A percentile compares a stretch with the other conserved stretches of the same genome.
phyloP scores from a whole-genome alignment of 164 flowering plant species.

The Litsea cubeba region DNA sequence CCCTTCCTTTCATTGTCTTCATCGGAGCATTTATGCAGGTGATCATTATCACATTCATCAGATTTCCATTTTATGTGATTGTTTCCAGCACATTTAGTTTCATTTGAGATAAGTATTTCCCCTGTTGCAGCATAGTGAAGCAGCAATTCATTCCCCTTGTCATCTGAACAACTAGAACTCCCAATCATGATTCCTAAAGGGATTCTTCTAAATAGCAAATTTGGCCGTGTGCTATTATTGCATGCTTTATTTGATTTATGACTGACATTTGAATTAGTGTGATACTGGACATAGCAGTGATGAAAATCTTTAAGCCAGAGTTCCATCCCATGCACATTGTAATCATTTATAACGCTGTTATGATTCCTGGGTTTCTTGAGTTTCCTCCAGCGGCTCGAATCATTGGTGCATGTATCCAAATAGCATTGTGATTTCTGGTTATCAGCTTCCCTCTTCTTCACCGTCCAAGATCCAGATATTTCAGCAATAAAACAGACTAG shows the following conservation, averaged over 20 bases:
- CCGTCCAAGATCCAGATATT: conserved; percentile 37
- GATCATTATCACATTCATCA: not conserved
- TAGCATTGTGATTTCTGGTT: conserved; percentile 2
- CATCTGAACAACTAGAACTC: conserved; percentile 23
- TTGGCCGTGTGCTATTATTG: conserved; percentile 15
- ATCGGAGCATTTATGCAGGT: conserved; percentile 5
- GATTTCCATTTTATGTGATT: conserved; percentile 17
- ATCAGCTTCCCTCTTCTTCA: conserved; percentile 7
- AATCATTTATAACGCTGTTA: conserved; percentile 8
- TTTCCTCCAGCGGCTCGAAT: conserved; percentile 25
- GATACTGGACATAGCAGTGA: conserved; percentile 15
- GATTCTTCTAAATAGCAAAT: conserved; percentile 35
- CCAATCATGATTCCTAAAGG: conserved; percentile 59
- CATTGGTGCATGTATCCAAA: conserved; percentile 14
- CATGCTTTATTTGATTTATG: conserved; percentile 9
- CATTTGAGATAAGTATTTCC: conserved; percentile 14
- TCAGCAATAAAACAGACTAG: conserved; percentile 35
- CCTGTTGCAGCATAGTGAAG: conserved; percentile 70
- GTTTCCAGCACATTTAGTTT: conserved; percentile 15
- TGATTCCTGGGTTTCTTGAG: conserved; percentile 31
- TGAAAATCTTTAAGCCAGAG: conserved; percentile 51
- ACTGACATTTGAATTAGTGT: conserved; percentile 7
- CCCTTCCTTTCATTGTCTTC: conserved; percentile 20
- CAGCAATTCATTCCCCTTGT: conserved; percentile 41
- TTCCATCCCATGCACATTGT: conserved; percentile 18